Percentiles rank a stretch among this genome's conserved stretches.
Evolutionary conservation across 192 early-diverging fungal genomes (phyloP).

Genomic region (Geranomyces michiganensis): DNA sequence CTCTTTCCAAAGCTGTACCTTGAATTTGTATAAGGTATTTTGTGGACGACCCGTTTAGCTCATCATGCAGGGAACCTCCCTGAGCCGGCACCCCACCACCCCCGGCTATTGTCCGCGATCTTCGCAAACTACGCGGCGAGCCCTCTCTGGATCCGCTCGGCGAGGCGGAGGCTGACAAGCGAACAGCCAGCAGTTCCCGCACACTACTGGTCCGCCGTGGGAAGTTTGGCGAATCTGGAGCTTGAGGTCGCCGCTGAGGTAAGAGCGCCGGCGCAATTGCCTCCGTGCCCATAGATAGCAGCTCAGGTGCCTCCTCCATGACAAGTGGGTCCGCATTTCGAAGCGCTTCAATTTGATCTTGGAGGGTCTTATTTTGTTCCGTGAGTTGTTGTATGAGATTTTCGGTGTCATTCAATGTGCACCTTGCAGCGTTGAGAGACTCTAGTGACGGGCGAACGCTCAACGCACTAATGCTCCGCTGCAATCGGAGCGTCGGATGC

Average conservation of each 20-base stretch:
- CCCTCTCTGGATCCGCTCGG: no score
- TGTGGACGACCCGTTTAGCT: background rate
- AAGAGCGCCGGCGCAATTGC: no score
- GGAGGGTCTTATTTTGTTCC: conserved; percentile 21
- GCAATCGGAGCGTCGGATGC: background rate
- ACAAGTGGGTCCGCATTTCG: background rate
- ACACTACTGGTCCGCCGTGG: conserved; percentile 14
- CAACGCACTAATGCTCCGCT: conserved; percentile 1
- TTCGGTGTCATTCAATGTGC: conserved; percentile 2
- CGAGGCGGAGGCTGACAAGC: no score
- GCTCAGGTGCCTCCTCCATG: no score
- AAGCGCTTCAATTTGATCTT: conserved; percentile 20
- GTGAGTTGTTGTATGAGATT: conserved; percentile 11
- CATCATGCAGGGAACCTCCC: no score
- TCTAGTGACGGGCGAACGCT: background rate
- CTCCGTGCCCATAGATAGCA: no score
- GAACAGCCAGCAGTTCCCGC: conserved; percentile 1
- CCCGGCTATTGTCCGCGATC: no score
- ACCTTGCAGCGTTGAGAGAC: background rate
- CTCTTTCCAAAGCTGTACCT: background rate
- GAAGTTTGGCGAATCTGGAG: conserved; percentile 2
- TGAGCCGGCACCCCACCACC: no score
- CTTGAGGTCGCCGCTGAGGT: background rate
- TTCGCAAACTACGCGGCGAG: no score
- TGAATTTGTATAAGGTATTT: background rate